These are phyloP conservation scores for Colletotrichum abscissum DNA, from an alignment of 2,329 filamentous ascomycete genomes.

Conservation along the genomic window DNA sequence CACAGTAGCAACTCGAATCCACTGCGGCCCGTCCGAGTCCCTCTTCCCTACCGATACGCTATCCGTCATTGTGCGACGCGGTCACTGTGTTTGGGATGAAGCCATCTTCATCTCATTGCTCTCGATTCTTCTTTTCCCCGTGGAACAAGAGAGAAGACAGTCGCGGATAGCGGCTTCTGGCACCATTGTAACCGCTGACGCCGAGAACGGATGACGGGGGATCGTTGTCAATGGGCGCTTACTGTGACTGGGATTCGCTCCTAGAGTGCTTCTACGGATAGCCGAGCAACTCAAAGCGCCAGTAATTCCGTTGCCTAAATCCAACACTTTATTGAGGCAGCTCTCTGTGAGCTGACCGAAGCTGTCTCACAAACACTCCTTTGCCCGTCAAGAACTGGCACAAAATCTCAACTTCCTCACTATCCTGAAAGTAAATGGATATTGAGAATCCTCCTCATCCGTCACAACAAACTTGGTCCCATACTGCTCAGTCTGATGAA, in stretches of 20 bases:
- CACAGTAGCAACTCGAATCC: neutral
- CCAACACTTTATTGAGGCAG: neutral
- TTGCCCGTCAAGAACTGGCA: neutral
- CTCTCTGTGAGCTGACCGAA: neutral
- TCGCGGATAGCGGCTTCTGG: neutral
- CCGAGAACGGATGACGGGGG: conserved; percentile 7
- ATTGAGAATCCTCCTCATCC: neutral
- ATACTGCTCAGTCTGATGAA: conserved; percentile 9
- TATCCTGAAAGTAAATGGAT: neutral
- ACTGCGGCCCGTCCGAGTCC: conserved; percentile 3
- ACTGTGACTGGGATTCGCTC: neutral
- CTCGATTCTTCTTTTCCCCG: neutral
- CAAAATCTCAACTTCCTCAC: neutral
- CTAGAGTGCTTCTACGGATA: neutral
- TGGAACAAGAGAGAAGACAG: neutral
- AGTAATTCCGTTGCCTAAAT: neutral
- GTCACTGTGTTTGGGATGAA: neutral
- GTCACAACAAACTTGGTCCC: neutral
- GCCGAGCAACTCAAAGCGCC: conserved; percentile 8
- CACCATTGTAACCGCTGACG: conserved; percentile 4
- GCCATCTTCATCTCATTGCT: neutral
- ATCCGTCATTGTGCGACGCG: neutral
- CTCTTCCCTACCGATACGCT: neutral
- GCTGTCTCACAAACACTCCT: neutral
- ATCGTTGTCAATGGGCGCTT: neutral